A percentile compares a stretch with the other conserved stretches of the same genome.
Conservation (phyloP, 2,329 filamentous ascomycete species). For the Neopestalotiopsis rosae region DNA sequence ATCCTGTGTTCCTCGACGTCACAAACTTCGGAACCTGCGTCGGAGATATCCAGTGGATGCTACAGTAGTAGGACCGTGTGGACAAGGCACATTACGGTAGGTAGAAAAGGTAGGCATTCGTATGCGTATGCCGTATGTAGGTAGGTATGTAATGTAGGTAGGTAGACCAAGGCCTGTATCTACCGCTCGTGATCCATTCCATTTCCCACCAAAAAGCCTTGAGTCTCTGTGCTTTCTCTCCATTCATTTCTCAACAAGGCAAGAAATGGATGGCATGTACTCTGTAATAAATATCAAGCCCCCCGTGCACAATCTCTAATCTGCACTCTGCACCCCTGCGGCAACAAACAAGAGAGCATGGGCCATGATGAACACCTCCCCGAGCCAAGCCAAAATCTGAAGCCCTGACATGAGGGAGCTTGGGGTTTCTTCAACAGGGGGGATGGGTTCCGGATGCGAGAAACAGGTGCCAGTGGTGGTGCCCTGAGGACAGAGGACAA, state of each 20-base stretch:
- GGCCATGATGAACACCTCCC: not conserved
- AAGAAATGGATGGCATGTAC: not conserved
- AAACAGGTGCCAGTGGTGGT: not conserved
- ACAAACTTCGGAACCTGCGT: constrained; percentile 1
- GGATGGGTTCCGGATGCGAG: not conserved
- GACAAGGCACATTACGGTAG: not conserved
- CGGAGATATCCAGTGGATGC: constrained; percentile 2
- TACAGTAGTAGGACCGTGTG: not conserved
- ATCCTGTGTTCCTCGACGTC: not conserved
- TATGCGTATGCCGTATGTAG: not conserved
- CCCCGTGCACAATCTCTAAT: constrained; percentile 1
- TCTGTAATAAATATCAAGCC: not conserved
- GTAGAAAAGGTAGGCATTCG: not conserved
- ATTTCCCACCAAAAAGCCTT: not conserved
- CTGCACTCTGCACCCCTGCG: constrained; percentile 10
- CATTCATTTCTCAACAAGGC: not conserved
- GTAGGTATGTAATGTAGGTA: not conserved
- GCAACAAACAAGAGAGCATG: not conserved
- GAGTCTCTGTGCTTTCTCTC: not conserved
- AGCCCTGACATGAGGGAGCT: not conserved
- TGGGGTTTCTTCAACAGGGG: not conserved
- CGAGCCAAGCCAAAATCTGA: not conserved
- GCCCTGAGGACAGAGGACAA: not conserved
- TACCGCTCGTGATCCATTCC: constrained; percentile 1
- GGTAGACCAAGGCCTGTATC: not conserved